Base-by-base conservation (phyloP, 345 rosid species). In the Euphorbia pulcherrima region DNA sequence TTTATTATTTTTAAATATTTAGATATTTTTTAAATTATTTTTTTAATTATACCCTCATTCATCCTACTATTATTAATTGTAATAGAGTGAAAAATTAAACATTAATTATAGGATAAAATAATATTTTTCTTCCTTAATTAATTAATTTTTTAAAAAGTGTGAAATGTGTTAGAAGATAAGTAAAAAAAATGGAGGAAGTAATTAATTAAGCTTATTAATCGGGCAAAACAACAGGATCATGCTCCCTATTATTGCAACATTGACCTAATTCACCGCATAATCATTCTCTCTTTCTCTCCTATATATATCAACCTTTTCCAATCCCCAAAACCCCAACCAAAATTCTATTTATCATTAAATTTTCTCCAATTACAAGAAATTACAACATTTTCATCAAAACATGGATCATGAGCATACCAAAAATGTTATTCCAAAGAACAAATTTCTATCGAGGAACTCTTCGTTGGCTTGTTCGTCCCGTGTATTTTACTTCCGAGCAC, bases 371-470 rank as follows among this genome's bases (percentile, higher is more conserved):
- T 27, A 4, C 61, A 6, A 57, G 37, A 57, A 57, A 57, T 27
- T 26, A 26, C 44, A 4, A 23, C n/a, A n/a, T n/a, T 18, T 41
- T 35, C 7, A 30, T n/a, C 37, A 58, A 17, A 56, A 44, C 16
- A 87, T 83, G 88, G 83, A 67, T 55, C 30, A 47, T 10, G 68
- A 68, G 46, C 78, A 56, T 17, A 44, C 2, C 29, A 40, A 37
- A 21, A 29, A 58, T 24, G 58, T 28, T 28, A 37, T 65, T n/a
- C 60, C 13, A 37, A 53, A 46, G 7, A 77, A 62, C 54, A 75
- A 55, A 47, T 74, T 74, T 26, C 62, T 84, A 5, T 76, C 80
- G 8, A 74, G 88, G 58, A 64, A 62, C 53, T 58, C 77, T n/a
- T 78, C 84, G 0, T 41, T 51, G 2, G 79, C 82, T 40, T 64